Percentiles rank a stretch among this genome's conserved stretches.
These are phyloP conservation scores for Spiromastix sp. DNA, from an alignment of 2,329 filamentous ascomycete genomes.

Conservation along the genomic window DNA sequence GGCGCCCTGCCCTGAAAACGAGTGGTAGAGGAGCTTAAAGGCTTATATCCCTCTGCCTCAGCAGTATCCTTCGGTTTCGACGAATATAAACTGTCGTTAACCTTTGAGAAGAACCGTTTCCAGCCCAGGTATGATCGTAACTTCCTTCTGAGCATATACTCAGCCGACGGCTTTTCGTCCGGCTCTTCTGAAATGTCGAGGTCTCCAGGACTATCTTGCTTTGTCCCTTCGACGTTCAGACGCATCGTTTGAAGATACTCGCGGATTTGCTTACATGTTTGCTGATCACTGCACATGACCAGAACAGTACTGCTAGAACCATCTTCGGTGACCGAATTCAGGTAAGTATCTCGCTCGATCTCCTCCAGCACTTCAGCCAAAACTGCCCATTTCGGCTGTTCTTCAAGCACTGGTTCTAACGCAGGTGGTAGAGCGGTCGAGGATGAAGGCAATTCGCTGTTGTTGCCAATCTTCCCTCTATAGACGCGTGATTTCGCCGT, in stretches of 20 bases:
- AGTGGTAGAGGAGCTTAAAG: slow-evolving; percentile 11
- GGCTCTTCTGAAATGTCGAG: slow-evolving; percentile 16
- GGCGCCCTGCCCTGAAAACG: slow-evolving; percentile 53
- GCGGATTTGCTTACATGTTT: slow-evolving; percentile 75
- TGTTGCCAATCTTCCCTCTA: slow-evolving; percentile 56
- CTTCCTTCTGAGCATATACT: slow-evolving; percentile 82
- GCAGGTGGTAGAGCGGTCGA: slow-evolving; percentile 46
- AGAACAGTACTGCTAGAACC: slow-evolving; percentile 86
- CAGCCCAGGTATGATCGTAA: slow-evolving; percentile 79
- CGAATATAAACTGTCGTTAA: slow-evolving; percentile 47
- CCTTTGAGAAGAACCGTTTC: slow-evolving; percentile 80
- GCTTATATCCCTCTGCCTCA: slow-evolving; percentile 15
- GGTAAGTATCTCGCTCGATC: slow-evolving; percentile 81
- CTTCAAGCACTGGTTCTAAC: slow-evolving; percentile 74
- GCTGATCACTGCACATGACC: slow-evolving; percentile 87
- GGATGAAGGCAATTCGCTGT: slow-evolving; percentile 34
- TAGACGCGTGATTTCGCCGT: slow-evolving; percentile 84
- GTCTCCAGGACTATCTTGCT: slow-evolving; percentile 7
- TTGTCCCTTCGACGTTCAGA: slow-evolving; percentile 41
- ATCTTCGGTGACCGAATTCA: slow-evolving; percentile 65
- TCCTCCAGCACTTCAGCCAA: slow-evolving; percentile 86
- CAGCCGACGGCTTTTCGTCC: slow-evolving; percentile 56
- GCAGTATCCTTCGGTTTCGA: slow-evolving; percentile 17
- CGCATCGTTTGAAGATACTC: slow-evolving; percentile 92
- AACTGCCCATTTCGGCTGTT: slow-evolving; percentile 86